Base-by-base conservation (phyloP, 1,284 basidiomycete genomes). In the Xerocomus minutiporus region DNA sequence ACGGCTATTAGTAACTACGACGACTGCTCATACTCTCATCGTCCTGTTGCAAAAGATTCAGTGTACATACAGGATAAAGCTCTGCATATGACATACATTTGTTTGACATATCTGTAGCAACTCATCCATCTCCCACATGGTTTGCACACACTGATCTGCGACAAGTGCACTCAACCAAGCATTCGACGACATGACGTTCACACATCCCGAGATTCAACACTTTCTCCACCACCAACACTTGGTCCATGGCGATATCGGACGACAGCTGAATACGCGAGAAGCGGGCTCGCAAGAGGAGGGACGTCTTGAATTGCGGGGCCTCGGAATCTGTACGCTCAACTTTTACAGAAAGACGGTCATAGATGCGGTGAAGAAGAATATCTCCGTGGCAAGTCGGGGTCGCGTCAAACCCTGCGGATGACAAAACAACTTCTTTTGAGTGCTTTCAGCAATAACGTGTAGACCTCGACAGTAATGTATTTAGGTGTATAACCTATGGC, bases 71-170 rank as follows among this genome's bases (percentile, higher is more conserved):
- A 20, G 17, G 17, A 20, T 20, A 20, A 20, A 20, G 17, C 17
- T 20, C 17, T 20, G 17, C 17, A 20, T 20, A 20, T 20, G 17
- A 20, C 17, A 17, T 17, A 17, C 17, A 17, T 17, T 17, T 17
- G 17, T 20, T 20, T 20, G 17, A 20, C 17, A 20, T 20, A 20
- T 20, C 17, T 20, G 17, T 20, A 20, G 17, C 17, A 20, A 20
- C 17, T 20, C 17, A 20, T 20, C 17, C 17, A 20, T 88, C 66
- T 99, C 95, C 96, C 96, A 98, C 68, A 96, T 87, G 0, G 91
- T 95, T 71, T 99, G 97, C 2, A 98, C 93, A 70, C 92, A 94
- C 95, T 20, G 17, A 99, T 98, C 73, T 99, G 97, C n/a, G 89
- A 91, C 91, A 13, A 97, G 75, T 1, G 95, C 96, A 64, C 88